These are phyloP conservation scores for Ophiocordyceps camponoti-leonardi DNA, from an alignment of 2,329 filamentous ascomycete genomes.

Conservation along the genomic window DNA sequence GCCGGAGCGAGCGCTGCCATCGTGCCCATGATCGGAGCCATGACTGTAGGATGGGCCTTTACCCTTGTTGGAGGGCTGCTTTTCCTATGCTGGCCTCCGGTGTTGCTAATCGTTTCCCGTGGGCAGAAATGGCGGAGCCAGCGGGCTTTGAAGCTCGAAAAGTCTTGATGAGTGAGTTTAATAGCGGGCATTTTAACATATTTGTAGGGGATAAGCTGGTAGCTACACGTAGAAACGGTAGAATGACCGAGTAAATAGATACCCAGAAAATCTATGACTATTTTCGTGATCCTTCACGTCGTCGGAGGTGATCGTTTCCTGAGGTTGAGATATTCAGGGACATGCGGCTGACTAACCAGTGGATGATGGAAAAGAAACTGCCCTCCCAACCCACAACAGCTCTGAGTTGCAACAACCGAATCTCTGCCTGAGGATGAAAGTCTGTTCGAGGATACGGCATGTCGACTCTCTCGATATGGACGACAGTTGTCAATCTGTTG, in stretches of 20 bases:
- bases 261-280: too few relatives aligned
- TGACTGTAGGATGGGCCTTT: slow-evolving; percentile 35
- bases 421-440: not conserved
- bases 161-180: slow-evolving; percentile 3
- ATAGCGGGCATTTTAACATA: not conserved
- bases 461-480: not conserved
- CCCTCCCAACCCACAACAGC: too few relatives aligned
- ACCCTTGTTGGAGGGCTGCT: slow-evolving; percentile 27
- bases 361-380: too few relatives aligned
- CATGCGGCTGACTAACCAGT: too few relatives aligned
- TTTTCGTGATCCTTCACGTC: too few relatives aligned
- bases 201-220: not conserved
- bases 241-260: too few relatives aligned
- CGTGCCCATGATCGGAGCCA: slow-evolving; percentile 29
- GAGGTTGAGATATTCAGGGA: too few relatives aligned
- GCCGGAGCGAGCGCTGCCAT: slow-evolving; percentile 34
- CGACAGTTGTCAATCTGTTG: not conserved
- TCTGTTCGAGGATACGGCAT: not conserved
- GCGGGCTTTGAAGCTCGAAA: slow-evolving; percentile 6
- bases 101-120: slow-evolving; percentile 22
- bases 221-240: too few relatives aligned
- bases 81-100: slow-evolving; percentile 18
- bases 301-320: too few relatives aligned
- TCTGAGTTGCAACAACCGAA: not conserved
- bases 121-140: slow-evolving; percentile 26